Conservation (phyloP, 768 basidiomycete genomes). For the Leccinum subgranulosum region DNA sequence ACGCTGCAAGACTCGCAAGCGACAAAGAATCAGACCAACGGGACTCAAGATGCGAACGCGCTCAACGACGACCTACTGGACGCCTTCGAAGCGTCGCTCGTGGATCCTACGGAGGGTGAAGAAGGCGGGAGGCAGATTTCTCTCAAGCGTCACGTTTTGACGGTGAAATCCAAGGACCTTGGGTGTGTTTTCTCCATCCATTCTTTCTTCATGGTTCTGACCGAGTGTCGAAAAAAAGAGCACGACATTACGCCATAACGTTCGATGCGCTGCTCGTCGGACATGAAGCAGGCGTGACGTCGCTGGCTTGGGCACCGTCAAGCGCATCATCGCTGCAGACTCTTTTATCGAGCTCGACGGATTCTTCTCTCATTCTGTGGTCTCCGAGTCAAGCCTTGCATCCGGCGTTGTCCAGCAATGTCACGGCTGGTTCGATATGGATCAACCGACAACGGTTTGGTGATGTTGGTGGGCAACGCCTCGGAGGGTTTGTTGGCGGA, state of each 20-base stretch:
- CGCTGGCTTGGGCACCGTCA: constrained; percentile 74
- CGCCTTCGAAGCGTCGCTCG: constrained; percentile 81
- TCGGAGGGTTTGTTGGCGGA: constrained; percentile 91
- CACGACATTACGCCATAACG: constrained; percentile 67
- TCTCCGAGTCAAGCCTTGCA: constrained; percentile 59
- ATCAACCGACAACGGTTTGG: constrained; percentile 89
- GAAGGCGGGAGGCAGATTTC: constrained; percentile 87
- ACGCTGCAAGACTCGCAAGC: constrained; percentile 27
- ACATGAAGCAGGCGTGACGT: constrained; percentile 93
- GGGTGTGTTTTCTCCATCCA: constrained; percentile 13
- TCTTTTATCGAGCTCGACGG: constrained; percentile 89
- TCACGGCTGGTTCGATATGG: constrained; percentile 68
- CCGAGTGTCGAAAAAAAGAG: constrained; percentile 24
- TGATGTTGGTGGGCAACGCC: constrained; percentile 86
- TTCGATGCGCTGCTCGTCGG: constrained; percentile 94
- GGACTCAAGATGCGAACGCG: constrained; percentile 22
- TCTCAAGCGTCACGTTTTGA: constrained; percentile 78
- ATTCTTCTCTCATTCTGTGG: constrained; percentile 96
- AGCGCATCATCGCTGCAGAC: constrained; percentile 37
- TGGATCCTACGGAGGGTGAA: constrained; percentile 64
- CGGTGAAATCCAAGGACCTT: constrained; percentile 46
- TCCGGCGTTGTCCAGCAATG: constrained; percentile 33
- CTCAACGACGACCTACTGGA: constrained; percentile 78
- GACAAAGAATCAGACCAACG: constrained; percentile 9
- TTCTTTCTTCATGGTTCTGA: constrained; percentile 18